Base-by-base conservation (phyloP, 2,329 filamentous ascomycete genomes). In the Pestalotiopsis sp. region DNA sequence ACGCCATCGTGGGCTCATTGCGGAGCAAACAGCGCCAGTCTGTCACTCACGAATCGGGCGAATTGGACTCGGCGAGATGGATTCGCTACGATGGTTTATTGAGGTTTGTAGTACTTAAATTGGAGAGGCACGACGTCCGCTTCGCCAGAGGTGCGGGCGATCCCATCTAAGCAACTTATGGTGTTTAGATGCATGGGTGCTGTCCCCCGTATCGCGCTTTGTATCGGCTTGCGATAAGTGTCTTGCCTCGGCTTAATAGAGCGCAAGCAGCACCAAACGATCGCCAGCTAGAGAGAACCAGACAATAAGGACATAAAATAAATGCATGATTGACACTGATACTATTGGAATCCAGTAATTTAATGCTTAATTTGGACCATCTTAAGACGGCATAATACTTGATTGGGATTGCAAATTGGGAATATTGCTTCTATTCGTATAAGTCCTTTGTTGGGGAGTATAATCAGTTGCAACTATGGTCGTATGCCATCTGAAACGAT, bases 1-100 rank as follows among this genome's bases (percentile, higher is more conserved):
- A 74, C 68, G 74, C 73, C 76, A 78, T 78, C 67, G 69, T 72
- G 39, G 64, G 68, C 68, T 75, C 74, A 76, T 76, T 60, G 58
- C 58, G 58, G 30, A 39, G n/a, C 26, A 52, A 38, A 14, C 58
- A 60, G 30, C 13, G 30, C 58, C 30, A 60, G 26, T 60, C 56
- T 39, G 2, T 60, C 30, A 39, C 58, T 60, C 38, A 14, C 24
- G 40, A 57, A 17, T 58, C 26, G 22, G 17, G 56, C 24, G 11
- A 58, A 13, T 30, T 58, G 13, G 56, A 26, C 13, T 35, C 9
- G 11, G 3, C 22, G 11, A 13, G 56, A 26, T 35, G 22, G 4
- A 35, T 58, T 52, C 30, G 22, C 7, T 58, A 24, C 17, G 56
- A 30, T 35, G 56, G 7, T 13, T 11, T 17, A n/a, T 30, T 26